phyloP scores from a whole-genome alignment of 371 early-diverging fungal species.

The Mucor mucedo region DNA sequence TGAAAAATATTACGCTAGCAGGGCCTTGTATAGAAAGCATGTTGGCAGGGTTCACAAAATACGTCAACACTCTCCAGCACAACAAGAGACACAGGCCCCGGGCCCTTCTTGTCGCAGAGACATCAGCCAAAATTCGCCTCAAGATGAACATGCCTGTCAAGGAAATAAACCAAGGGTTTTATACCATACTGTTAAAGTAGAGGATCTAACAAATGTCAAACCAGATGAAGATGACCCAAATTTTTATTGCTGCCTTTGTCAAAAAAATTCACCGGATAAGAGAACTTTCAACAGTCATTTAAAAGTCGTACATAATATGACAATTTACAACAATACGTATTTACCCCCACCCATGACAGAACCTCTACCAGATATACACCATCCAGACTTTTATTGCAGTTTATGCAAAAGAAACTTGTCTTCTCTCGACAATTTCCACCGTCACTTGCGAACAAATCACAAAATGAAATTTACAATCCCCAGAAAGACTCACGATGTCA shows the following conservation, averaged over 20 bases:
- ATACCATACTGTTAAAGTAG: too few species aligned
- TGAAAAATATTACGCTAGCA: background rate
- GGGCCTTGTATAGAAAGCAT: background rate
- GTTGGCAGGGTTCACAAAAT: background rate
- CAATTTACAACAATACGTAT: background rate
- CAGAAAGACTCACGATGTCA: background rate
- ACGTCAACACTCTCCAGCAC: background rate
- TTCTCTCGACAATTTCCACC: background rate
- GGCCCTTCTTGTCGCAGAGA: too few species aligned
- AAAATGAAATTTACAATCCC: background rate
- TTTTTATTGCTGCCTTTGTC: background rate
- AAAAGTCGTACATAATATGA: background rate
- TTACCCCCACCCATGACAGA: background rate
- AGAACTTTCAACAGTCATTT: background rate
- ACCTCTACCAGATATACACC: background rate
- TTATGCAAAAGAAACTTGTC: background rate
- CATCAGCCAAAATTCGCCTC: too few species aligned
- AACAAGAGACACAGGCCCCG: too few species aligned
- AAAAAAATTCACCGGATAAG: background rate
- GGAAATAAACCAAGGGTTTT: background rate
- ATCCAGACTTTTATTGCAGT: background rate
- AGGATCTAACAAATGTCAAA: too few species aligned
- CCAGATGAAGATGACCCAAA: background rate
- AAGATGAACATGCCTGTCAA: background rate
- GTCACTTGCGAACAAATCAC: background rate